These are phyloP conservation scores for Agaricus subrufescens DNA, from an alignment of 768 basidiomycete genomes.

Conservation along the genomic window DNA sequence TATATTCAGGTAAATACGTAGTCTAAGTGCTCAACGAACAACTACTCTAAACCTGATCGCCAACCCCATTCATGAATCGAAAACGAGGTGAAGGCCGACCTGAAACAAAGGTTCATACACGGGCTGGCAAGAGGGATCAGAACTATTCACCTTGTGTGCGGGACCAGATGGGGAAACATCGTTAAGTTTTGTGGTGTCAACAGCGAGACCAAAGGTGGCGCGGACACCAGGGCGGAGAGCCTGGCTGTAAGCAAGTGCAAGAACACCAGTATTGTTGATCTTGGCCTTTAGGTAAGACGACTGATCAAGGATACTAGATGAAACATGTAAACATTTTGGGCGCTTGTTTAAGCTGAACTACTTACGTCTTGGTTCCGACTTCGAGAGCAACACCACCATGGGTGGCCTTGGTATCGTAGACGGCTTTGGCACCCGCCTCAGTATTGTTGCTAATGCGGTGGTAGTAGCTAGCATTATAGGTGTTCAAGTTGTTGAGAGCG, in stretches of 20 bases:
- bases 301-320: constrained; percentile 68
- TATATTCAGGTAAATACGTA: background rate
- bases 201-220: constrained; percentile 88
- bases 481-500: constrained; percentile 90
- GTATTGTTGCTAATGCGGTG: constrained; percentile 90
- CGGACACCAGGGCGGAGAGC: constrained; percentile 90
- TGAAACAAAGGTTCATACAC: constrained; percentile 16
- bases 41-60: constrained; percentile 28
- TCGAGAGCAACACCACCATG: constrained; percentile 84
- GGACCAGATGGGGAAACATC: constrained; percentile 59
- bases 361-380: constrained; percentile 92
- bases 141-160: constrained; percentile 63
- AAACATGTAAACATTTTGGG: background rate
- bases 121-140: background rate
- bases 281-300: constrained; percentile 96
- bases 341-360: constrained; percentile 17
- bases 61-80: constrained; percentile 56
- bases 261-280: constrained; percentile 94
- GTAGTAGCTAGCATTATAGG: constrained; percentile 96
- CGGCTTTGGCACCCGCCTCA: constrained; percentile 93
- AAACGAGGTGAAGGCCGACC: constrained; percentile 72
- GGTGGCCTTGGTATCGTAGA: constrained; percentile 92
- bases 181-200: constrained; percentile 92
- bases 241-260: constrained; percentile 91
- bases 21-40: constrained; percentile 18